Base-by-base conservation (phyloP, 2,329 filamentous ascomycete species). In the Talaromyces sp. region DNA sequence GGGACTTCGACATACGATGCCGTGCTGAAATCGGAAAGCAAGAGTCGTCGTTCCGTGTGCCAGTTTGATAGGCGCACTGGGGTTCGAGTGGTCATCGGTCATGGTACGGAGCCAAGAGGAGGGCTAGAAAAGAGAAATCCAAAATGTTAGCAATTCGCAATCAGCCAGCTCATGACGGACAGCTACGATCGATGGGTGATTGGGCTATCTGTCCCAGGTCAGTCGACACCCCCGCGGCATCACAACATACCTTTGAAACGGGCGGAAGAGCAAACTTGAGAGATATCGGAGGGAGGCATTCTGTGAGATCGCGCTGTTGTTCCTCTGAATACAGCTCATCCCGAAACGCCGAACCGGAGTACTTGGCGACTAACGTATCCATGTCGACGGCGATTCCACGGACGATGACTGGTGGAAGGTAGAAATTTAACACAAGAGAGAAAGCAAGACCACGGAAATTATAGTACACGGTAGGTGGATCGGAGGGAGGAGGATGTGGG, bases 21-120 rank as follows among this genome's bases (percentile, higher is more conserved):
- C 95, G 71, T 93, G 93, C 81, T 98, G 88, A 84, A 98, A 99
- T 75, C 93, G 88, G 85, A 99, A 99, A 65, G 93, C 93, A 64
- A 99, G 87, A 57, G 95, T 99, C 62, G 95, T 99, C 64, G 95
- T 99, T 74, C 95, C 95, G 86, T 99, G 95, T 65, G 95, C 95
- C 71, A 99, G 93, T 85, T 99, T 99, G 85, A 99, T 99, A 69
- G 95, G 95, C 79, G 93, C 97, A 79, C 90, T 87, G 62, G 95
- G 92, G 83, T 99, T 99, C 70, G 92, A 88, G 78, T 93, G 88
- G 85, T 99, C 95, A 82, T 99, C 95, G 68, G 95, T 98, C 78
- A 91, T 91, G 69, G 95, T 91, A 75, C 95, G 93, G 72, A 99
- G 91, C 89, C 95, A 99, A 71, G 91, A 87, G 66, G 92, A 90